Evolutionary conservation across 108 stramenopile species (phyloP).

Genomic region (Fistulifera pelliculosa): DNA sequence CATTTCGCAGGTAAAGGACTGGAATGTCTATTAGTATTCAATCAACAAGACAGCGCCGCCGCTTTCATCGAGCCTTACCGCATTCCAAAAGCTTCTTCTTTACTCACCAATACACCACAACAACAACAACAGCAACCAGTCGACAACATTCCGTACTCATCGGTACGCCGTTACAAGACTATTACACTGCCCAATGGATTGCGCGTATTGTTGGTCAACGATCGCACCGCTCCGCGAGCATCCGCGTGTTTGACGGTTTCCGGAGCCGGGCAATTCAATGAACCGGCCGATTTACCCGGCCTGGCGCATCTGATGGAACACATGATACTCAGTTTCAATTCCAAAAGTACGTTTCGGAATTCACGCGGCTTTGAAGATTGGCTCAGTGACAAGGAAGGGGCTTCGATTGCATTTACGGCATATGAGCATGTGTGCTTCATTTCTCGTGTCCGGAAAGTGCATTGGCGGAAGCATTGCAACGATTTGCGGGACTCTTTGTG

Average conservation of each 20-base stretch:
- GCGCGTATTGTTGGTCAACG: constrained; percentile 46
- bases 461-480: constrained; percentile 43
- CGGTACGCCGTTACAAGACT: constrained; percentile 42
- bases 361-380: constrained; percentile 56
- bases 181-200: constrained; percentile 55
- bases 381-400: constrained; percentile 52
- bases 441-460: constrained; percentile 25
- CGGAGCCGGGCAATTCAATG: constrained; percentile 66
- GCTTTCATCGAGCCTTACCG: no score
- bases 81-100: no score
- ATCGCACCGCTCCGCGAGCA: constrained; percentile 25
- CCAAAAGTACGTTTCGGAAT: constrained; percentile 1
- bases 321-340: constrained; percentile 28
- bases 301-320: constrained; percentile 77
- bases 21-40: no score
- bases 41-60: no score
- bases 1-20: no score
- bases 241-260: constrained; percentile 54
- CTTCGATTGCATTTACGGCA: constrained; percentile 62
- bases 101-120: no score
- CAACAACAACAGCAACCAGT: no score
- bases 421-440: constrained; percentile 71
- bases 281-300: constrained; percentile 47
- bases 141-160: constrained; percentile 49
- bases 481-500: constrained; percentile 46